Percentiles rank a stretch among this genome's conserved stretches.
These are phyloP conservation scores for Jackrogersella multiformis DNA, from an alignment of 495 filamentous ascomycete genomes.

Conservation along the genomic window DNA sequence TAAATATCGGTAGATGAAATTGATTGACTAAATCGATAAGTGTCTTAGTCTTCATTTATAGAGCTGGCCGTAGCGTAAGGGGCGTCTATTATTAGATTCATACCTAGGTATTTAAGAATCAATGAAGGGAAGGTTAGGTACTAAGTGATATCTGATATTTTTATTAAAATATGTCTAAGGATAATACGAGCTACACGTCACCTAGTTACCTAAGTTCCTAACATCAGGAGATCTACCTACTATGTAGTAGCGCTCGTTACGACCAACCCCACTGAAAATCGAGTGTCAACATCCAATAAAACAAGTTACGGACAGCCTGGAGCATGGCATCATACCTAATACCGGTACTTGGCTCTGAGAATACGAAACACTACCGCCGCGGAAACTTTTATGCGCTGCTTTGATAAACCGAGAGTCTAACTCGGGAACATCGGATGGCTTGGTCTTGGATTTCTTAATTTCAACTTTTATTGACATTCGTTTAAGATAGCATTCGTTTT, in stretches of 20 bases:
- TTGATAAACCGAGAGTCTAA: conserved; percentile 6
- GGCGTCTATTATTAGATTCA: not conserved
- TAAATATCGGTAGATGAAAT: not conserved
- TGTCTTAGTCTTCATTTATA: no score
- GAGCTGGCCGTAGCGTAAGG: not conserved
- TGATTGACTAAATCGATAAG: not conserved
- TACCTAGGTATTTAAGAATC: no score
- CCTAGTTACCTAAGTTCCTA: not conserved
- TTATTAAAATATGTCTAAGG: no score
- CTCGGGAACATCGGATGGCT: not conserved
- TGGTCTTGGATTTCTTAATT: conserved; percentile 14
- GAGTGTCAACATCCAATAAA: conserved; percentile 25
- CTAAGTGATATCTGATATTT: no score
- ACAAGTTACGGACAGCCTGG: not conserved
- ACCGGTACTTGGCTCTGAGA: conserved; percentile 17
- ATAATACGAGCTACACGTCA: conserved; percentile 12
- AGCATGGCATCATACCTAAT: conserved; percentile 14
- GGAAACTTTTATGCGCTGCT: conserved; percentile 32
- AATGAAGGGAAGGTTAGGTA: no score
- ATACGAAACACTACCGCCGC: conserved; percentile 28
- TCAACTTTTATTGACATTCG: conserved; percentile 17
- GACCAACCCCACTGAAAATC: conserved; percentile 19
- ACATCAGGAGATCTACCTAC: conserved; percentile 13
- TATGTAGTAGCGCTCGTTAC: conserved; percentile 7
- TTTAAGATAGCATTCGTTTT: conserved; percentile 29